Conservation (phyloP, 163 green algal genomes). For the Volvox carteri region DNA sequence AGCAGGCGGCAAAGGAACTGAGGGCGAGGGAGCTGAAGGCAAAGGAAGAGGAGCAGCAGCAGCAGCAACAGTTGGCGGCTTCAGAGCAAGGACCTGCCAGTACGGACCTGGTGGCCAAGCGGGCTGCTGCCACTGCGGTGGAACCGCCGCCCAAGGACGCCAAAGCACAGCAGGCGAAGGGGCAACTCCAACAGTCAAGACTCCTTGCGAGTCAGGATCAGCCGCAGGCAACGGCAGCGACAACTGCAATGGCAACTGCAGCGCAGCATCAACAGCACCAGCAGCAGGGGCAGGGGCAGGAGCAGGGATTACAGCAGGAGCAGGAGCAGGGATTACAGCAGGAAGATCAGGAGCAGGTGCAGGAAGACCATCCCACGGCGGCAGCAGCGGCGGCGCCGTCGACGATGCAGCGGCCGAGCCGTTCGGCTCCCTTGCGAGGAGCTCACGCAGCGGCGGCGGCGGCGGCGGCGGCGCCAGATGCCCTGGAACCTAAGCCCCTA, state of each 20-base stretch:
- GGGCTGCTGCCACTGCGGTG: neutral
- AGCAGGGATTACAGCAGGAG: neutral
- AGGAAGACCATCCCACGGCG: neutral
- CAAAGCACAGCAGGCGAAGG: neutral
- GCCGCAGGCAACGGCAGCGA: neutral
- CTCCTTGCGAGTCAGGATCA: too few relatives aligned
- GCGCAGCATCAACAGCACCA: neutral
- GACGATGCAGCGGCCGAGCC: neutral
- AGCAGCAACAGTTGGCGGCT: neutral
- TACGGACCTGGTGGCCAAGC: neutral
- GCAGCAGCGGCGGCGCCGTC: neutral
- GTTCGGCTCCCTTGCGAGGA: neutral
- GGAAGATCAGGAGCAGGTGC: neutral
- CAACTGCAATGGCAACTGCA: neutral
- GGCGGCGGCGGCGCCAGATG: neutral
- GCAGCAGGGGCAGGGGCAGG: neutral
- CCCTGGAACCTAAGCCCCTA: constrained; percentile 26
- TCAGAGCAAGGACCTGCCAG: neutral
- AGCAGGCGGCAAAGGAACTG: neutral
- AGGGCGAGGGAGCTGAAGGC: neutral
- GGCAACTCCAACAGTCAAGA: too few relatives aligned
- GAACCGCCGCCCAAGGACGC: neutral
- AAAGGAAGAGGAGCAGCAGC: constrained; percentile 16
- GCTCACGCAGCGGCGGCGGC: neutral
- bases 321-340: neutral